Evolutionary conservation across 2,329 filamentous ascomycete species (phyloP), one percentile per base, ranked within the genome.

Genomic region (Penicillium italicum): DNA sequence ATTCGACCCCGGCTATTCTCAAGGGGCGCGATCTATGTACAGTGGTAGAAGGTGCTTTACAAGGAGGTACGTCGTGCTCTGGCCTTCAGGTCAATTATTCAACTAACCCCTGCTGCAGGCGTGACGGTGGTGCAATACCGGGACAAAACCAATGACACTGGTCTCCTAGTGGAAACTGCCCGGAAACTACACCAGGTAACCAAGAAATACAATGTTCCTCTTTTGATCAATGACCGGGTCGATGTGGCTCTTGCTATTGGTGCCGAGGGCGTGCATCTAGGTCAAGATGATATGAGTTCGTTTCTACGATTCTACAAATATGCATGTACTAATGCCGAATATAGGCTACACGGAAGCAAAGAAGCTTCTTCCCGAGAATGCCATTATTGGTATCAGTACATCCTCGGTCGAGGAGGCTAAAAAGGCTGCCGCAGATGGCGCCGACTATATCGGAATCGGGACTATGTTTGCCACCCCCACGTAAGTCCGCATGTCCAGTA

Each of bases 191-290:
- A 96, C 71, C 72, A 77, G 36, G 77, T 94, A 59, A 93, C 91
- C 20, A 79, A 78, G 61, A 78, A 78, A 44, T 80, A 88, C 68
- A 79, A 80, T 16, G 84, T 96, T 3, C 93, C 93, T 30, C 81
- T 97, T 55, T 79, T 97, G 52, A 91, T 97, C 77, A 97, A 97
- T 70, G 94, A 97, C 72, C 85, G 92, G 12, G 83, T 97, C 6
- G 92, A 96, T 70, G 90, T 97, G 26, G 92, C 91, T 9, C 80
- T 91, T 18, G 91, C 91, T 14, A 83, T 92, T 41, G 89, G 86
- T 12, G 94, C 90, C 55, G 93, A 97, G 76, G 94, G 94, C 43
- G 91, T 96, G 9, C 94, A 97, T 72, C 83, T 97, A 47, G 94
- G 94, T 7, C 93, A 97, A 77, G 92, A 97, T 81, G 93, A 97